phyloP scores from a whole-genome alignment of 2,329 filamentous ascomycete genomes.

The Lachnum nothofagi region DNA sequence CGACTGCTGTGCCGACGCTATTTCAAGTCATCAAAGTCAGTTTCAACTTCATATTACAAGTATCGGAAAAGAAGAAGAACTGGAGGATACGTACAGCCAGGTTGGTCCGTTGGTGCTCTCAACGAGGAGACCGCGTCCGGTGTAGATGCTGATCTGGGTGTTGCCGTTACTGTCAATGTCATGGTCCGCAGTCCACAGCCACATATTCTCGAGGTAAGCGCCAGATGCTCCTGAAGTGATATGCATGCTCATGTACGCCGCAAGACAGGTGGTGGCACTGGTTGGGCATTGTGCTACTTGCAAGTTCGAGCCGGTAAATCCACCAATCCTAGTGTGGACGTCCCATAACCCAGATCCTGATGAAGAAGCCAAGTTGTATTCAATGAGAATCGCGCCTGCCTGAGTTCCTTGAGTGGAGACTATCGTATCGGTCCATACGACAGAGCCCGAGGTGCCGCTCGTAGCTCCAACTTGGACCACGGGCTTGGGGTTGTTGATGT shows the following conservation, averaged over 20 bases:
- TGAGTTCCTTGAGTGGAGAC: constrained; percentile 46
- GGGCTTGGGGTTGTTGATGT: constrained; percentile 40
- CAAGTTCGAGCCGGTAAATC: constrained; percentile 44
- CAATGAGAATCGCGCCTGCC: constrained; percentile 56
- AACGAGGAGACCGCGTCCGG: constrained; percentile 39
- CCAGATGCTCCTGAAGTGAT: constrained; percentile 38
- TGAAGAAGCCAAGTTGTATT: constrained; percentile 55
- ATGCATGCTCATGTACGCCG: constrained; percentile 34
- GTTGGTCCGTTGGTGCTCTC: constrained; percentile 38
- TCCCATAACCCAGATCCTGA: constrained; percentile 55
- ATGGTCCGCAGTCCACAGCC: constrained; percentile 43
- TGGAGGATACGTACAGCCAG: constrained; percentile 43
- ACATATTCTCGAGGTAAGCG: constrained; percentile 42
- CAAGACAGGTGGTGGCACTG: constrained; percentile 29
- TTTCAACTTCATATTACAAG: constrained; percentile 11
- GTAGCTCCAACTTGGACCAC: constrained; percentile 53
- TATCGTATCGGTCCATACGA: constrained; percentile 61
- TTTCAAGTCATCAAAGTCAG: constrained; percentile 2
- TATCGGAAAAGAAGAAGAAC: background rate
- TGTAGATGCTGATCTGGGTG: constrained; percentile 51
- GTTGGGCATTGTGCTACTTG: constrained; percentile 61
- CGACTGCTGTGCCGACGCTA: constrained; percentile 43
- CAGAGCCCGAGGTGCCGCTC: constrained; percentile 49
- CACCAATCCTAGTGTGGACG: constrained; percentile 35
- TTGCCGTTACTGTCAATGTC: constrained; percentile 34